These are phyloP conservation scores for Vicia faba DNA, from an alignment of 306 rosid genomes.

Conservation along the genomic window DNA sequence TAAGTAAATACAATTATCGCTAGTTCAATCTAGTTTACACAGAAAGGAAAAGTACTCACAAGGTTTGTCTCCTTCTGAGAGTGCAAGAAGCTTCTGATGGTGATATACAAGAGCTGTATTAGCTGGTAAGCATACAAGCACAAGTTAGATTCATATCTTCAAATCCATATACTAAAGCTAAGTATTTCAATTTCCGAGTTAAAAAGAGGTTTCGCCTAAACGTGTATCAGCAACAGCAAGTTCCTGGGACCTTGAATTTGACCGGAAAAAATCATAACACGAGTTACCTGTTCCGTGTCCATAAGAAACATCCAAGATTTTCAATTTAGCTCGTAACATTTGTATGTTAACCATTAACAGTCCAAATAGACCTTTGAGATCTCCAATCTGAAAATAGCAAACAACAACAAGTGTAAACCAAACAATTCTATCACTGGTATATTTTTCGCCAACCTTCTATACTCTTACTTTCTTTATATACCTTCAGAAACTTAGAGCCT, in stretches of 20 bases:
- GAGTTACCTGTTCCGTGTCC: conserved; percentile 77
- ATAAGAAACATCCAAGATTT: conserved; percentile 74
- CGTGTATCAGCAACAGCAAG: too few species aligned
- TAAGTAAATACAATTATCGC: conserved; percentile 7
- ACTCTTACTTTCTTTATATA: conserved; percentile 29
- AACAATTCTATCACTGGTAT: conserved; percentile 14
- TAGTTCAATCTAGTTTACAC: background rate
- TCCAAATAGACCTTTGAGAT: conserved; percentile 83
- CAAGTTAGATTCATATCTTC: conserved; percentile 35
- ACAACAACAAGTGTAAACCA: conserved; percentile 27
- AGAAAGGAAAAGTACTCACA: conserved; percentile 56
- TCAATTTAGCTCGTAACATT: conserved; percentile 72
- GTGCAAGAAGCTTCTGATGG: conserved; percentile 90
- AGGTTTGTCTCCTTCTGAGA: conserved; percentile 91
- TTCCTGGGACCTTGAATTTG: conserved; percentile 19
- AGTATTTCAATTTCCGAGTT: background rate
- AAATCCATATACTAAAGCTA: conserved; percentile 16
- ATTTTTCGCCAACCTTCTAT: conserved; percentile 21
- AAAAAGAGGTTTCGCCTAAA: conserved; percentile 1
- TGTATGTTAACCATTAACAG: conserved; percentile 77
- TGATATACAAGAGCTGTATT: conserved; percentile 93
- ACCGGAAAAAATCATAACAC: background rate
- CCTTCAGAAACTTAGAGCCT: conserved; percentile 91
- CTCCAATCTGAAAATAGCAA: conserved; percentile 70
- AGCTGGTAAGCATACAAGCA: conserved; percentile 49